Evolutionary conservation across 129 eudicot species (phyloP).

Genomic region (Flaveria bidentis): DNA sequence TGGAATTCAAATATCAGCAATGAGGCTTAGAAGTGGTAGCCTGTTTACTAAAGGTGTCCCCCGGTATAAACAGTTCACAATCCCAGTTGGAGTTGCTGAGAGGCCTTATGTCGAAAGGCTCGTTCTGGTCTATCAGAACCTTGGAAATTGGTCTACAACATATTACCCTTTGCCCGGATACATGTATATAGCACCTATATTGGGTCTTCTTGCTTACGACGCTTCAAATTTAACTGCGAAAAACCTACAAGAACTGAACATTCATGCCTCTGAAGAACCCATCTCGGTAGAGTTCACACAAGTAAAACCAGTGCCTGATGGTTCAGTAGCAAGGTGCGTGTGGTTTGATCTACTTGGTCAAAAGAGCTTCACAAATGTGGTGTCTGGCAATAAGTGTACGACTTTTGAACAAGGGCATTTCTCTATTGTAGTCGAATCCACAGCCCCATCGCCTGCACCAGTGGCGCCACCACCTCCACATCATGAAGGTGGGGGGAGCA

Average conservation of each 20-base stretch:
- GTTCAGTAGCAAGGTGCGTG: conserved; percentile 55
- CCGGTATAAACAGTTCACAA: conserved; percentile 52
- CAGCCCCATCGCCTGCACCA: conserved; percentile 34
- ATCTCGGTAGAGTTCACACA: conserved; percentile 48
- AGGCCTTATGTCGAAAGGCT: conserved; percentile 70
- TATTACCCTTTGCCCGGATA: conserved; percentile 60
- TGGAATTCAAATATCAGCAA: conserved; percentile 58
- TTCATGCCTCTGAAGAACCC: conserved; percentile 54
- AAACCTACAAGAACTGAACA: conserved; percentile 44
- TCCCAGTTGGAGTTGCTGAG: conserved; percentile 54
- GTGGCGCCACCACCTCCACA: conserved; percentile 26
- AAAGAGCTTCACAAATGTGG: conserved; percentile 54
- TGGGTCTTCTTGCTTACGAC: conserved; percentile 81
- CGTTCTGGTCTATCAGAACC: conserved; percentile 68
- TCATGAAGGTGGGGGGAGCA: conserved; percentile 21
- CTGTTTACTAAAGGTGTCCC: conserved; percentile 53
- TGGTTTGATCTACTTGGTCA: conserved; percentile 51
- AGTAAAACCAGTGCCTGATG: conserved; percentile 38
- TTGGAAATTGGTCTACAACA: conserved; percentile 62
- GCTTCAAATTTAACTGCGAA: conserved; percentile 52
- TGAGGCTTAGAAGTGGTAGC: conserved; percentile 85
- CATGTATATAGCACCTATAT: conserved; percentile 61
- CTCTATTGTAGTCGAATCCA: conserved; percentile 60
- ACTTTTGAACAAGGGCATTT: conserved; percentile 70
- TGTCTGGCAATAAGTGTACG: conserved; percentile 47